These are phyloP conservation scores for Passalora sequoiae DNA, from an alignment of 2,329 filamentous ascomycete genomes.

Conservation along the genomic window DNA sequence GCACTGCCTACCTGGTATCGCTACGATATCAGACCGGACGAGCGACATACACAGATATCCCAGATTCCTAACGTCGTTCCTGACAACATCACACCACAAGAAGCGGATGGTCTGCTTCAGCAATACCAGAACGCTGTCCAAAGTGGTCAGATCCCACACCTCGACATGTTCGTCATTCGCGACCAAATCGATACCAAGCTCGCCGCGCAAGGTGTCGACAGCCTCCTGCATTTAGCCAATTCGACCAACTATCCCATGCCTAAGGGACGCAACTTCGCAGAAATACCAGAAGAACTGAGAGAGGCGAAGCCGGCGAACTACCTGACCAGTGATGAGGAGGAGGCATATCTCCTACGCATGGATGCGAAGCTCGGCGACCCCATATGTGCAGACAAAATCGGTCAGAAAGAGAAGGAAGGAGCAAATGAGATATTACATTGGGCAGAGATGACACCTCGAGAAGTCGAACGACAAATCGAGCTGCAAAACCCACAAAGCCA, in stretches of 20 bases:
- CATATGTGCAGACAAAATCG: conserved; percentile 38
- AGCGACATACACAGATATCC: conserved; percentile 64
- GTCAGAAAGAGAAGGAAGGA: conserved; percentile 16
- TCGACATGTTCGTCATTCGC: conserved; percentile 31
- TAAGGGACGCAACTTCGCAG: conserved; percentile 9
- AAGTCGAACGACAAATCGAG: conserved; percentile 46
- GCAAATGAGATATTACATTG: conserved; percentile 27
- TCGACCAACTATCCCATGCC: conserved; percentile 37
- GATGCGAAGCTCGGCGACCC: conserved; percentile 50
- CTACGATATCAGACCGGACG: conserved; percentile 64
- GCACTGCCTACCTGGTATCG: conserved; percentile 22
- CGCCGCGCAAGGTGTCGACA: conserved; percentile 25
- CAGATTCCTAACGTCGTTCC: conserved; percentile 46
- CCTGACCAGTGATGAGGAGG: conserved; percentile 64
- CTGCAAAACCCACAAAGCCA: conserved; percentile 82
- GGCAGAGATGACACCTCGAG: conserved; percentile 40
- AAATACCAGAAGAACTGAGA: conserved; percentile 41
- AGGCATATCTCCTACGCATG: conserved; percentile 65
- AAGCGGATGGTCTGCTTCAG: conserved; percentile 28
- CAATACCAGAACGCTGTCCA: conserved; percentile 36
- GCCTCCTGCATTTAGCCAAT: conserved; percentile 38
- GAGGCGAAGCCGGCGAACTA: conserved; percentile 58
- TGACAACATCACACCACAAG: conserved; percentile 32
- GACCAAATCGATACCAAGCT: conserved; percentile 30
- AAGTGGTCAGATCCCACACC: conserved; percentile 27